phyloP scores from a whole-genome alignment of 192 early-diverging fungal genomes.

The Mortierella alpina region DNA sequence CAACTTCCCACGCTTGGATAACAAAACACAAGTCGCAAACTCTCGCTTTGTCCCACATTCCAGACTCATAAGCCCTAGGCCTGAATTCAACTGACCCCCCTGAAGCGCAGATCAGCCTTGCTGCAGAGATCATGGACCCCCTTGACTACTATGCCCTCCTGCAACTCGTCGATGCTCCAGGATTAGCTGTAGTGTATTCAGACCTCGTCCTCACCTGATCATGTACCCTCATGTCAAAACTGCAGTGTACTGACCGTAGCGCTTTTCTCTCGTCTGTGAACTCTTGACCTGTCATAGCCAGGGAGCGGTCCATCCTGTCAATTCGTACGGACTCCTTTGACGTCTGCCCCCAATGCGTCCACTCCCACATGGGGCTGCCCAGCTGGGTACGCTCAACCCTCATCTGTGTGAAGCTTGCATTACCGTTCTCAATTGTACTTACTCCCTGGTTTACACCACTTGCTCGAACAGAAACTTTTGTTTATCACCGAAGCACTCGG shows the following conservation, averaged over 20 bases:
- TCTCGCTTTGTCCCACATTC: neutral
- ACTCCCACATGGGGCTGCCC: constrained; percentile 41
- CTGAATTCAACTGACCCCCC: neutral
- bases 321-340: constrained; percentile 37
- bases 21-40: no score
- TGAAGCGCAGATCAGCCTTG: neutral
- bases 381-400: constrained; percentile 12
- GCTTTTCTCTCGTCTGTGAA: neutral
- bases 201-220: neutral
- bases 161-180: constrained; percentile 37
- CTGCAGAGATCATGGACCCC: constrained; percentile 24
- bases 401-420: neutral
- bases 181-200: constrained; percentile 16
- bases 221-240: neutral
- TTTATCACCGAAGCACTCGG: constrained; percentile 32
- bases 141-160: constrained; percentile 39
- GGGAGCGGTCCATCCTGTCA: constrained; percentile 30
- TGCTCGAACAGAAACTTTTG: constrained; percentile 17
- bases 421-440: neutral
- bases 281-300: neutral
- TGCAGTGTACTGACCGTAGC: neutral
- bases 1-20: no score
- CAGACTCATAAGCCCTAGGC: neutral
- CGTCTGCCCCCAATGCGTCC: constrained; percentile 1
- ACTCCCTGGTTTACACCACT: neutral